Percentiles rank a stretch among this genome's conserved stretches.
These are phyloP conservation scores for Stellera chamaejasme DNA, from an alignment of 345 rosid genomes.

Conservation along the genomic window DNA sequence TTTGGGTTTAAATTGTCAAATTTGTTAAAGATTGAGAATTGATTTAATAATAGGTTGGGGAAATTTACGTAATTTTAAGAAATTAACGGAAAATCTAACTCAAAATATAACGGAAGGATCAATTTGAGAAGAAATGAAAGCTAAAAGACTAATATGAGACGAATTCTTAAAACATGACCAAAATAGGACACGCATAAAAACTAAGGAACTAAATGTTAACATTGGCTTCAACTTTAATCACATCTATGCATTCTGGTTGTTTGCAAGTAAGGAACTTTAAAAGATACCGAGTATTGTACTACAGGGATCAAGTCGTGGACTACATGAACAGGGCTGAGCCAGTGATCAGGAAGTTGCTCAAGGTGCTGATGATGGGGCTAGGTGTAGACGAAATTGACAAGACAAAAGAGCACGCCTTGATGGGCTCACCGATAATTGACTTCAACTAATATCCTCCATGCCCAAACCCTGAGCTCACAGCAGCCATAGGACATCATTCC, in stretches of 20 bases:
- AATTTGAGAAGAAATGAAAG: too few species aligned
- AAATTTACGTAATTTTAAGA: too few species aligned
- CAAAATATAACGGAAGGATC: too few species aligned
- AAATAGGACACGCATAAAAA: too few species aligned
- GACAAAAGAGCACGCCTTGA: constrained; percentile 3
- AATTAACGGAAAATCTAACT: too few species aligned
- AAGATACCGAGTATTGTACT: not conserved
- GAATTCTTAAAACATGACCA: too few species aligned
- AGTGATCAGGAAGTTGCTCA: constrained; percentile 16
- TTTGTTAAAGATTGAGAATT: too few species aligned
- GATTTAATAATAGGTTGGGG: too few species aligned
- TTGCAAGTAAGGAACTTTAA: not conserved
- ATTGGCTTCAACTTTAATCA: not conserved
- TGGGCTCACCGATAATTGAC: constrained; percentile 10
- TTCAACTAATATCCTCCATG: constrained; percentile 19
- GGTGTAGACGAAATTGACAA: constrained; percentile 13
- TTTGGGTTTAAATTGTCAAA: too few species aligned
- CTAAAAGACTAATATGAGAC: too few species aligned
- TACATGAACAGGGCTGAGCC: constrained; percentile 16
- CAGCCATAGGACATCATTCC: constrained; percentile 20
- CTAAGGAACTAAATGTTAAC: not conserved
- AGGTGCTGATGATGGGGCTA: constrained; percentile 14
- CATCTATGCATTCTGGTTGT: not conserved
- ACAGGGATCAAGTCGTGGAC: constrained; percentile 10
- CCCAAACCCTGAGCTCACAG: constrained; percentile 20